Evolutionary conservation across 345 rosid genomes (phyloP).

Genomic region (Hibiscus syriacus): DNA sequence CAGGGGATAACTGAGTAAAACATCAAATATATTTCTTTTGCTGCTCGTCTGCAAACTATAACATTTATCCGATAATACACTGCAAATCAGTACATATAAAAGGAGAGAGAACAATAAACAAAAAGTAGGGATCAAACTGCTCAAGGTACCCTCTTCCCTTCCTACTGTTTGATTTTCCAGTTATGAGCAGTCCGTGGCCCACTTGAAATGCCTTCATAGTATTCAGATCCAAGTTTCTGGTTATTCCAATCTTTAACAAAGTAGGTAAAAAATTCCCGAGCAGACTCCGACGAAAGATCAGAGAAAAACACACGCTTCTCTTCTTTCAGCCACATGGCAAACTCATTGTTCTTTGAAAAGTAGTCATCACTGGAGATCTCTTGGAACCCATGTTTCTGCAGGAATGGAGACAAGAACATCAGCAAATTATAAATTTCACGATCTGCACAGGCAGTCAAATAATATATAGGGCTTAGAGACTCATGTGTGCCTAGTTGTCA

Average conservation of each 20-base stretch:
- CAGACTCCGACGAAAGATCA: slow-evolving; percentile 74
- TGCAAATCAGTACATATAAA: slow-evolving; percentile 4
- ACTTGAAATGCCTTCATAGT: slow-evolving; percentile 70
- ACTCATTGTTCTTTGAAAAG: slow-evolving; percentile 83
- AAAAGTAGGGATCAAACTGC: neutral
- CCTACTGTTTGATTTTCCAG: slow-evolving; percentile 58
- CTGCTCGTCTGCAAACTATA: neutral
- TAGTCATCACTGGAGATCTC: slow-evolving; percentile 78
- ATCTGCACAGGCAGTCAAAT: neutral
- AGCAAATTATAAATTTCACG: neutral
- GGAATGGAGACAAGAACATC: slow-evolving; percentile 4
- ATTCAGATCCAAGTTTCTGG: slow-evolving; percentile 61
- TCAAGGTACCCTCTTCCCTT: neutral
- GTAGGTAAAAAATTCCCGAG: slow-evolving; percentile 48
- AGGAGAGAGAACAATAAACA: neutral
- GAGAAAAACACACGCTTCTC: slow-evolving; percentile 67
- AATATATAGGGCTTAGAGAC: no score
- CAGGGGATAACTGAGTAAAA: no score
- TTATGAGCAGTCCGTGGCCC: slow-evolving; percentile 77
- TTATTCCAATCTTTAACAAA: slow-evolving; percentile 76
- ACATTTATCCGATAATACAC: neutral
- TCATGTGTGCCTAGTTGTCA: neutral
- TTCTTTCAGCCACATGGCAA: slow-evolving; percentile 85
- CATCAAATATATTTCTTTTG: neutral
- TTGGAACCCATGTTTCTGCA: slow-evolving; percentile 49